phyloP scores from a whole-genome alignment of 179 eudicot genomes.

The Nepenthes alata region DNA sequence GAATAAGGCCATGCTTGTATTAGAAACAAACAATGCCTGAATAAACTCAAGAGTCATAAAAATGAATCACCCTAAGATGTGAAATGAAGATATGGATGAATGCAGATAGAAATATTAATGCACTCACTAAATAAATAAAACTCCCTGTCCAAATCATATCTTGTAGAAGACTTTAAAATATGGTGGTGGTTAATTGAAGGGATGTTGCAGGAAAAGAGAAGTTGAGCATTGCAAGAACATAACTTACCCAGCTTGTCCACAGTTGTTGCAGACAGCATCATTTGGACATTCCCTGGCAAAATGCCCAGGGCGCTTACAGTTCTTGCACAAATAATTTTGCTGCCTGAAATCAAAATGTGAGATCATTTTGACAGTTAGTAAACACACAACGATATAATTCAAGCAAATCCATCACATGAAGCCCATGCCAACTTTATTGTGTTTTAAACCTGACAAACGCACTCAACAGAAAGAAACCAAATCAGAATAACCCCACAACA shows the following conservation, averaged over 20 bases:
- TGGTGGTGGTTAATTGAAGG: neutral
- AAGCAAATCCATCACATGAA: too few species aligned
- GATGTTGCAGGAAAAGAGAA: neutral
- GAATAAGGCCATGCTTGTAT: too few species aligned
- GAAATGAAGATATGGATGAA: neutral
- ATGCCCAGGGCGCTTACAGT: constrained; percentile 63
- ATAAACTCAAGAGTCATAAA: too few species aligned
- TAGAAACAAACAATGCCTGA: too few species aligned
- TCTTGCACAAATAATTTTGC: constrained; percentile 39
- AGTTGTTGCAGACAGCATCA: constrained; percentile 65
- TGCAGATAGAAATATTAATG: neutral
- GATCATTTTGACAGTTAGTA: neutral
- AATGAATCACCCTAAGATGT: neutral
- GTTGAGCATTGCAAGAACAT: neutral
- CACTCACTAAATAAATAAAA: neutral
- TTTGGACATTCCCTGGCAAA: constrained; percentile 63
- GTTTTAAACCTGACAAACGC: too few species aligned
- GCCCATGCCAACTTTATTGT: too few species aligned
- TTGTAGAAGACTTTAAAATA: neutral
- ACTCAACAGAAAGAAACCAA: too few species aligned
- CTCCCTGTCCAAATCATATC: neutral
- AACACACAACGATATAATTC: too few species aligned
- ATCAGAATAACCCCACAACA: too few species aligned
- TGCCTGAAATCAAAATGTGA: constrained; percentile 21
- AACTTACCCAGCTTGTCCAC: constrained; percentile 60